These are phyloP conservation scores for Ceratocystis smalleyi DNA, from an alignment of 2,329 filamentous ascomycete species.

Conservation along the genomic window DNA sequence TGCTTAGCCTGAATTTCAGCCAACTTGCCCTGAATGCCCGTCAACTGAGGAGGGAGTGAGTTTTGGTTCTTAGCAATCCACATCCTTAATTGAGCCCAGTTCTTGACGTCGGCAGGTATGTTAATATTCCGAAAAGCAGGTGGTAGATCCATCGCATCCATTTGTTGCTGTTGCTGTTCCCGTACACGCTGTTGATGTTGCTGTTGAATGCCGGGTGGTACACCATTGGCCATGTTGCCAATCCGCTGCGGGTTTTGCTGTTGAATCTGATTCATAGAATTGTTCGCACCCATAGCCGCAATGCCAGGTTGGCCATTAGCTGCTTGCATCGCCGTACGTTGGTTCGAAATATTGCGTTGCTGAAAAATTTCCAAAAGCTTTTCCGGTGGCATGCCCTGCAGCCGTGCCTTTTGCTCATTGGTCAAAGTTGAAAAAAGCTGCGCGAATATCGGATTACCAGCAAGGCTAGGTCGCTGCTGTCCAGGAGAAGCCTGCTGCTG, in stretches of 20 bases:
- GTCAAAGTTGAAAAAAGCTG: slow-evolving; percentile 31
- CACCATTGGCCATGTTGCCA: slow-evolving; percentile 12
- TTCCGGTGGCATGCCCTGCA: slow-evolving; percentile 32
- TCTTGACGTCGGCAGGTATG: slow-evolving; percentile 31
- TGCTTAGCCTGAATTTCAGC: slow-evolving; percentile 22
- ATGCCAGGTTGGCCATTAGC: background rate
- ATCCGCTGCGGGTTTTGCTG: slow-evolving; percentile 17
- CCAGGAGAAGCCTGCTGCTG: slow-evolving; percentile 31
- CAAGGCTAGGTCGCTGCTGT: slow-evolving; percentile 24
- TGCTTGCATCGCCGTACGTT: slow-evolving; percentile 11
- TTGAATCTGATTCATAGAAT: slow-evolving; percentile 18
- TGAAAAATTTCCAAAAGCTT: slow-evolving; percentile 33
- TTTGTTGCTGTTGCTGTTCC: slow-evolving; percentile 18
- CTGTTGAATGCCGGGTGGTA: slow-evolving; percentile 15
- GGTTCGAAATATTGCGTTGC: background rate
- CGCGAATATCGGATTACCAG: slow-evolving; percentile 28
- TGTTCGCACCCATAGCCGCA: background rate
- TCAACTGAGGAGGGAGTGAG: slow-evolving; percentile 18
- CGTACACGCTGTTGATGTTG: slow-evolving; percentile 19
- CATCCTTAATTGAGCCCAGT: slow-evolving; percentile 33
- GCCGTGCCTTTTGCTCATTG: slow-evolving; percentile 31
- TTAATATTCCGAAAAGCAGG: slow-evolving; percentile 24
- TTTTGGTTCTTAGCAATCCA: slow-evolving; percentile 27
- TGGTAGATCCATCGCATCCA: slow-evolving; percentile 36
- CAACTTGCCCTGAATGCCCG: slow-evolving; percentile 10